Conservation (phyloP, 192 early-diverging fungal genomes). For the Globomyces pollinis-pini region DNA sequence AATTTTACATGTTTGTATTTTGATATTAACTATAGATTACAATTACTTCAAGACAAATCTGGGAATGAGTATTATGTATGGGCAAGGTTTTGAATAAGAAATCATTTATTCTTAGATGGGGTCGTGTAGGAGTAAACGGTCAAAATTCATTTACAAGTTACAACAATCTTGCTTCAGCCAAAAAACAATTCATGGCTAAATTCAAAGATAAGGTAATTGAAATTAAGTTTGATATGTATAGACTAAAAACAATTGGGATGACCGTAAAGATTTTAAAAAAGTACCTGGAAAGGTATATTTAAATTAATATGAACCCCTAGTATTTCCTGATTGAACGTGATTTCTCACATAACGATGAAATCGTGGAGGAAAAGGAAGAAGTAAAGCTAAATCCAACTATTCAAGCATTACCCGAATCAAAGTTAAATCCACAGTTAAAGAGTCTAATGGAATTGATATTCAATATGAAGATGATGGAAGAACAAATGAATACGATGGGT, state of each 20-base stretch:
- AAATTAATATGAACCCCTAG: slow-evolving; percentile 18
- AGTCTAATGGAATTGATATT: slow-evolving; percentile 63
- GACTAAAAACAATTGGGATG: slow-evolving; percentile 60
- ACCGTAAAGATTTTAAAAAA: slow-evolving; percentile 46
- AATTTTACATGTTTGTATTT: slow-evolving; percentile 68
- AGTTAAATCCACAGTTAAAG: slow-evolving; percentile 31
- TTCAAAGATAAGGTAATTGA: slow-evolving; percentile 59
- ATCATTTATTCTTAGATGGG: slow-evolving; percentile 45
- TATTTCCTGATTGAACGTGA: slow-evolving; percentile 63
- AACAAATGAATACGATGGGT: slow-evolving; percentile 57
- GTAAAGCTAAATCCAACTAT: slow-evolving; percentile 10
- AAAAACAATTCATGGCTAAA: slow-evolving; percentile 20
- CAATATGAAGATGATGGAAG: slow-evolving; percentile 50
- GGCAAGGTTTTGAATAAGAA: slow-evolving; percentile 26
- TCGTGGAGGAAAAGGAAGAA: slow-evolving; percentile 18
- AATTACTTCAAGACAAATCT: slow-evolving; percentile 40
- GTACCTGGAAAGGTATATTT: slow-evolving; percentile 33
- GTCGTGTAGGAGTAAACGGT: slow-evolving; percentile 58
- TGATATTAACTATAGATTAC: no score
- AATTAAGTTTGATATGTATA: slow-evolving; percentile 24
- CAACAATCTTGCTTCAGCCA: slow-evolving; percentile 7
- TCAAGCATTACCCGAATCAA: slow-evolving; percentile 19
- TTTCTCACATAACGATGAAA: slow-evolving; percentile 48
- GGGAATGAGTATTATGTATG: slow-evolving; percentile 41
- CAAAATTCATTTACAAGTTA: slow-evolving; percentile 35